These are phyloP conservation scores for Xenosphaeropsis pyriputrescens DNA, from an alignment of 2,329 filamentous ascomycete genomes.

Conservation along the genomic window DNA sequence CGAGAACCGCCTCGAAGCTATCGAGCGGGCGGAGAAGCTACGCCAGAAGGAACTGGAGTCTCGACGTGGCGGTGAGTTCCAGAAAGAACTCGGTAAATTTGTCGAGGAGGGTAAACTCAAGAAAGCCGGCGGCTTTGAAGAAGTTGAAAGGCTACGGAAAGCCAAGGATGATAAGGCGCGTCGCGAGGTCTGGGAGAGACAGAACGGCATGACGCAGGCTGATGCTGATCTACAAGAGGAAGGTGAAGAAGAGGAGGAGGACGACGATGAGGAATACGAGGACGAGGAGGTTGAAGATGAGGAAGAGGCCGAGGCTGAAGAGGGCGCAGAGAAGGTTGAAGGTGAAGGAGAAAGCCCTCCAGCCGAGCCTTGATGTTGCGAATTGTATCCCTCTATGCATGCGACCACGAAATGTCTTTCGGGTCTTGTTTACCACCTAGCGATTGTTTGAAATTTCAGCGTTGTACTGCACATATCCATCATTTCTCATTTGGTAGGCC, in stretches of 20 bases:
- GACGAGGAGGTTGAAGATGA: too few species aligned
- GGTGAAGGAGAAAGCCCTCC: background rate
- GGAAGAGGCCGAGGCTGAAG: background rate
- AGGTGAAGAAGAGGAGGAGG: background rate
- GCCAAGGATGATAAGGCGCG: slow-evolving; percentile 78
- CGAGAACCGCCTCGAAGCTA: slow-evolving; percentile 82
- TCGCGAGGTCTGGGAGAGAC: slow-evolving; percentile 60
- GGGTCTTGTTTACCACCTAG: too few species aligned
- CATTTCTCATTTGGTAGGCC: too few species aligned
- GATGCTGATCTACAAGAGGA: background rate
- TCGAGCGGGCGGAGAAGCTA: slow-evolving; percentile 89
- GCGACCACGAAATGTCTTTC: too few species aligned
- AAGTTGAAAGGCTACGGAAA: slow-evolving; percentile 73
- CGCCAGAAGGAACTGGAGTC: slow-evolving; percentile 77
- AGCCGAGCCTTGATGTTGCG: too few species aligned
- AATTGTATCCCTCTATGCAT: too few species aligned
- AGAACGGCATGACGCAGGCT: slow-evolving; percentile 30
- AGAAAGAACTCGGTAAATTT: slow-evolving; percentile 72
- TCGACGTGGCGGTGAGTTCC: slow-evolving; percentile 56
- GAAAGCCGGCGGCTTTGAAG: slow-evolving; percentile 90
- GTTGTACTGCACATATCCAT: too few species aligned
- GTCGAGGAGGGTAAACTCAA: slow-evolving; percentile 85
- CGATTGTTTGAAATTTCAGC: too few species aligned
- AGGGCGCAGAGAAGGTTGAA: background rate
- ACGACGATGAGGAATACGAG: background rate